These are phyloP conservation scores for Pythium dissotocum DNA, from an alignment of 352 stramenopile species.

Conservation along the genomic window DNA sequence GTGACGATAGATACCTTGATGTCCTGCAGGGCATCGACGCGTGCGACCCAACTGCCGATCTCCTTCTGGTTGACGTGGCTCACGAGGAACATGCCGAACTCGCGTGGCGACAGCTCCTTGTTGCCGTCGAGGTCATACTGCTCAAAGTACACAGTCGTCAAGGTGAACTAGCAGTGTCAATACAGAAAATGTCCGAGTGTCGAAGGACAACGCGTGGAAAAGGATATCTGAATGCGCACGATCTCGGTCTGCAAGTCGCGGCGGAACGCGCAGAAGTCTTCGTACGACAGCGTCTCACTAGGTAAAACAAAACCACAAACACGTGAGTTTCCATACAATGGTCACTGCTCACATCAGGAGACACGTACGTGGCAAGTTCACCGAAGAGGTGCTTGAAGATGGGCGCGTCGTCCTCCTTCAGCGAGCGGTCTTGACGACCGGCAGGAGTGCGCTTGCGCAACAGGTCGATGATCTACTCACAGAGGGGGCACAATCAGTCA, in stretches of 20 bases:
- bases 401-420: constrained; percentile 73
- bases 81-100: constrained; percentile 89
- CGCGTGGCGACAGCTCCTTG: constrained; percentile 73
- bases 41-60: constrained; percentile 79
- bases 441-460: constrained; percentile 79
- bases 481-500: neutral
- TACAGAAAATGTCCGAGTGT: neutral
- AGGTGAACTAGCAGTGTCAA: constrained; percentile 37
- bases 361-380: constrained; percentile 60
- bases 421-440: constrained; percentile 74
- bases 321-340: neutral
- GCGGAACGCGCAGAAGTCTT: constrained; percentile 78
- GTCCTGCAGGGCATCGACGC: constrained; percentile 63
- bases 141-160: constrained; percentile 68
- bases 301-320: neutral
- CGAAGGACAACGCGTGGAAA: constrained; percentile 15
- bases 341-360: neutral
- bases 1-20: constrained; percentile 41
- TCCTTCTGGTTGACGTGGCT: constrained; percentile 83
- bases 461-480: constrained; percentile 76
- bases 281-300: constrained; percentile 79
- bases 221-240: constrained; percentile 90
- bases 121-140: constrained; percentile 87
- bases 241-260: constrained; percentile 79
- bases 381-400: constrained; percentile 89